These are phyloP conservation scores for Helichrysum umbraculigerum DNA, from an alignment of 129 eudicot genomes.

Conservation along the genomic window DNA sequence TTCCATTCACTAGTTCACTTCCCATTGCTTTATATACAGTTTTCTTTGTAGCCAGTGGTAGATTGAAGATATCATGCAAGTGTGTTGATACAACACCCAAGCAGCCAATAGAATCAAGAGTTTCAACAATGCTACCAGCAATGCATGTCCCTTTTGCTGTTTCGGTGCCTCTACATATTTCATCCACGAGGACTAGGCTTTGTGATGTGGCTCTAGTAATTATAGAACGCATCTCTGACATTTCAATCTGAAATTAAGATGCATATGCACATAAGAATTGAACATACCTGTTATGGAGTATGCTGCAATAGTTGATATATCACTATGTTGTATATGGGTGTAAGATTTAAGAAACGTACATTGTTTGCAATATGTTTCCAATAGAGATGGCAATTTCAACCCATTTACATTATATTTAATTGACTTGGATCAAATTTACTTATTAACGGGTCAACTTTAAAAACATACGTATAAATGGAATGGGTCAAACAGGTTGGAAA, in stretches of 20 bases:
- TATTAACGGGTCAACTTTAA: too few relatives aligned
- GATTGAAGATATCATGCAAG: slow-evolving; percentile 79
- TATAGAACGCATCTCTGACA: slow-evolving; percentile 93
- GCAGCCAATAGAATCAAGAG: slow-evolving; percentile 75
- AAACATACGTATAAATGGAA: not conserved
- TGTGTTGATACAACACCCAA: slow-evolving; percentile 92
- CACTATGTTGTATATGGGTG: too few relatives aligned
- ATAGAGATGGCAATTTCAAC: not conserved
- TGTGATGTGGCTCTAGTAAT: slow-evolving; percentile 70
- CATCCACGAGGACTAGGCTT: slow-evolving; percentile 94
- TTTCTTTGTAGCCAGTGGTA: slow-evolving; percentile 60
- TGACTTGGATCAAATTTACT: not conserved
- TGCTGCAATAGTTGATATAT: not conserved
- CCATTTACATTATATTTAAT: not conserved
- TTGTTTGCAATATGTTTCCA: too few relatives aligned
- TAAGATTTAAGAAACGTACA: too few relatives aligned
- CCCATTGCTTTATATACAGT: slow-evolving; percentile 84
- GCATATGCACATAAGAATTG: not conserved
- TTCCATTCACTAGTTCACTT: slow-evolving; percentile 57
- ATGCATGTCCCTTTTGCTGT: slow-evolving; percentile 97
- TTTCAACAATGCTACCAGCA: slow-evolving; percentile 88
- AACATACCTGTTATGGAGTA: not conserved
- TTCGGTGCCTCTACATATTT: slow-evolving; percentile 97
- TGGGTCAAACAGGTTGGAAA: not conserved
- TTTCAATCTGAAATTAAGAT: slow-evolving; percentile 66